Percentiles rank a stretch among this genome's conserved stretches.
phyloP scores from a whole-genome alignment of 345 rosid genomes.

The Dipteronia dyeriana region DNA sequence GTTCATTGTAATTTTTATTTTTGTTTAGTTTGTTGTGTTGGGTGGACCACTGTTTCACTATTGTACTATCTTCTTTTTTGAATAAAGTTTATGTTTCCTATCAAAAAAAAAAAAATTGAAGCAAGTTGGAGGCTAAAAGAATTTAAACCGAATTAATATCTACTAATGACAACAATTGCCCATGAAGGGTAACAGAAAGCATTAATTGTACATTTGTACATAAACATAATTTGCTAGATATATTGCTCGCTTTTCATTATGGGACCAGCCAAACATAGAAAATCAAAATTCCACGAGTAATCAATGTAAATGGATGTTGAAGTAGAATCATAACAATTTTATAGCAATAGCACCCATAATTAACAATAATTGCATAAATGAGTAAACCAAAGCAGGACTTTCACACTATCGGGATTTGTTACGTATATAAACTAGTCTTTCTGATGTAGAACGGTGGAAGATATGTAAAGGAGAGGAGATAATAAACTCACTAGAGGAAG shows the following conservation, averaged over 20 bases:
- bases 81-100: too few relatives aligned
- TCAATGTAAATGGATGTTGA: background rate
- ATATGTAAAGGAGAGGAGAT: background rate
- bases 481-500: background rate
- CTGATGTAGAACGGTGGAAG: background rate
- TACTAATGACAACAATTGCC: background rate
- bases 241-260: background rate
- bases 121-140: slow-evolving; percentile 9
- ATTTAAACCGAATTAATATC: background rate
- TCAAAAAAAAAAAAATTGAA: background rate
- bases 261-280: slow-evolving; percentile 14
- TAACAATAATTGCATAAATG: background rate
- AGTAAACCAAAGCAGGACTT: background rate
- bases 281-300: background rate
- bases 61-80: too few relatives aligned
- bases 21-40: too few relatives aligned
- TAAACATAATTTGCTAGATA: background rate
- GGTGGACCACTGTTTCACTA: too few relatives aligned
- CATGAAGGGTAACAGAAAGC: background rate
- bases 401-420: background rate
- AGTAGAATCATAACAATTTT: background rate
- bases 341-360: background rate
- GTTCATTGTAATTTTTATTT: too few relatives aligned
- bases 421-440: background rate
- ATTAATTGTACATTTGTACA: background rate